A percentile compares a stretch with the other conserved stretches of the same genome.
Conservation (phyloP, 345 rosid species). For the Odontarrhena argentea region DNA sequence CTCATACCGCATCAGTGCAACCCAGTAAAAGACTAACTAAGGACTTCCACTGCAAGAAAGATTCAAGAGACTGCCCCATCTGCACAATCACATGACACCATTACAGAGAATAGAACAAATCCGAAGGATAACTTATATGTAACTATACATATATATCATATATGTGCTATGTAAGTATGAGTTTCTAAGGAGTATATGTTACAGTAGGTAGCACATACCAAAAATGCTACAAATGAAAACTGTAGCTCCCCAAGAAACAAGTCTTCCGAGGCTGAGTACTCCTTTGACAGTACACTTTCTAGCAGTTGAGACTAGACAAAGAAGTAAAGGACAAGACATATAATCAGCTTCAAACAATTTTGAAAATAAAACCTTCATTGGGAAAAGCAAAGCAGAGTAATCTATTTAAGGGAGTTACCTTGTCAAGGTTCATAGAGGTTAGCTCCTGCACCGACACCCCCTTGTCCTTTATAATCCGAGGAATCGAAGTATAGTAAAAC, state of each 20-base stretch:
- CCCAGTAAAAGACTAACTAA: slow-evolving; percentile 83
- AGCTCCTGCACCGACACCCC: slow-evolving; percentile 72
- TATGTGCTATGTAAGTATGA: not conserved
- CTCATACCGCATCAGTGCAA: slow-evolving; percentile 85
- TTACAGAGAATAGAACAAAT: slow-evolving; percentile 21
- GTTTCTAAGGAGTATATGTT: not conserved
- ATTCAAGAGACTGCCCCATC: slow-evolving; percentile 98
- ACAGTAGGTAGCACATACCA: slow-evolving; percentile 54
- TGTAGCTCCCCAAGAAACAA: slow-evolving; percentile 87
- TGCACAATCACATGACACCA: slow-evolving; percentile 45
- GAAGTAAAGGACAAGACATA: slow-evolving; percentile 8
- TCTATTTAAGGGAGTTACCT: slow-evolving; percentile 44
- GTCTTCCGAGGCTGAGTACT: slow-evolving; percentile 75
- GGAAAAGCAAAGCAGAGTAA: not conserved
- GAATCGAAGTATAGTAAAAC: slow-evolving; percentile 79
- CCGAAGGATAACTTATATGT: not conserved
- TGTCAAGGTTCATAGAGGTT: slow-evolving; percentile 91
- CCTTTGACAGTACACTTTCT: slow-evolving; percentile 59
- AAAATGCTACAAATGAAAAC: slow-evolving; percentile 81
- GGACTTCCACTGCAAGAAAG: slow-evolving; percentile 92
- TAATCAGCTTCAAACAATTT: slow-evolving; percentile 5
- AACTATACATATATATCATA: not conserved
- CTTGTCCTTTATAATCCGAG: slow-evolving; percentile 62
- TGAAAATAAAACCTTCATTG: not conserved
- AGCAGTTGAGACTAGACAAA: slow-evolving; percentile 62